A percentile compares a stretch with the other conserved stretches of the same genome.
Evolutionary conservation across 345 rosid genomes (phyloP).

Genomic region (Ailanthus altissimus): DNA sequence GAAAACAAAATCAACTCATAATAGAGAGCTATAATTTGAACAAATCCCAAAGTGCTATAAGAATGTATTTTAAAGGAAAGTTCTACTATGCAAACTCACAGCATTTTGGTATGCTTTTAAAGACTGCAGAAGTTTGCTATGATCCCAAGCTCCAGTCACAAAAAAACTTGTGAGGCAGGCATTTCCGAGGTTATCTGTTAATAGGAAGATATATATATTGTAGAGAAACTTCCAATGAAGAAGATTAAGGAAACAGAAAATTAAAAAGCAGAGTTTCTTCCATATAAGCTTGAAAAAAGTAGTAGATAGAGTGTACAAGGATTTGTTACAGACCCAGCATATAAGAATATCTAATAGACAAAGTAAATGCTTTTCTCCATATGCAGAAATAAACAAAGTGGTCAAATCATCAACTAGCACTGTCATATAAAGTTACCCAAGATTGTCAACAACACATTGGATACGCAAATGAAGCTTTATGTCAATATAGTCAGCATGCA

Average conservation of each 20-base stretch:
- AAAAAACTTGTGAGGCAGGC: constrained; percentile 74
- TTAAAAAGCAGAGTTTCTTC: background rate
- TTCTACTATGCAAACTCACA: constrained; percentile 42
- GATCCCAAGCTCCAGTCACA: constrained; percentile 73
- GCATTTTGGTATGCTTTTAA: constrained; percentile 80
- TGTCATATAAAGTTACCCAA: background rate
- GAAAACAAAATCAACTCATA: background rate
- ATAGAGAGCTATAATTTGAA: background rate
- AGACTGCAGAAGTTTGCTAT: constrained; percentile 62
- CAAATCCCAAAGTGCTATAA: background rate
- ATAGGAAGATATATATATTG: constrained; percentile 26
- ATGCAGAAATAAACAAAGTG: background rate
- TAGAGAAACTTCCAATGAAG: constrained; percentile 1
- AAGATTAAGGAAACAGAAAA: background rate
- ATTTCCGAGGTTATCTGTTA: constrained; percentile 75
- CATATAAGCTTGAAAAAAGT: background rate
- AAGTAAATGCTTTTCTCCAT: constrained; percentile 1
- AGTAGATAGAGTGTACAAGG: background rate
- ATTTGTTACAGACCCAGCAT: background rate
- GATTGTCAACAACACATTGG: background rate
- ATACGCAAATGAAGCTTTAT: no score
- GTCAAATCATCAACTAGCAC: background rate
- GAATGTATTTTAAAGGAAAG: constrained; percentile 2
- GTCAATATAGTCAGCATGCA: no score
- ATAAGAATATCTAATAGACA: background rate